Percentiles rank a stretch among this genome's conserved stretches.
These are phyloP conservation scores for Fusarium sp. DNA, from an alignment of 2,329 filamentous ascomycete species.

Conservation along the genomic window DNA sequence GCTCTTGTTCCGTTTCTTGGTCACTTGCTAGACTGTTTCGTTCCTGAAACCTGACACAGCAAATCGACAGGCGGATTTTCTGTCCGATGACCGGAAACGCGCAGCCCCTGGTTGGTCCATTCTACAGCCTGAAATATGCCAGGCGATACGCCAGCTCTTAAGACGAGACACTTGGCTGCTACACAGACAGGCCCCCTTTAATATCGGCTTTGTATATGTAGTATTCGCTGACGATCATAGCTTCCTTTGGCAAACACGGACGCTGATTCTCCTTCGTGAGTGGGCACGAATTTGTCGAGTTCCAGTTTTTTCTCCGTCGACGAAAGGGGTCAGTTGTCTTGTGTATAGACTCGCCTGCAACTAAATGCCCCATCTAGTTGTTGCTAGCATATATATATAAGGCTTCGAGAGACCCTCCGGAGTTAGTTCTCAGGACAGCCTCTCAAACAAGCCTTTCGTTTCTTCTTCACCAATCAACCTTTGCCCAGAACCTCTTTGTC, in stretches of 20 bases:
- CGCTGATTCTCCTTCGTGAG: constrained; percentile 29
- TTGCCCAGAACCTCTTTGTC: constrained; percentile 3
- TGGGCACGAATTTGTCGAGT: constrained; percentile 28
- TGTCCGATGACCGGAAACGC: constrained; percentile 24
- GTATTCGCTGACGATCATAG: constrained; percentile 15
- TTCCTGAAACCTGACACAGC: constrained; percentile 28
- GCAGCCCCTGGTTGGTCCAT: constrained; percentile 5
- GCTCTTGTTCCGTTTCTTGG: constrained; percentile 21
- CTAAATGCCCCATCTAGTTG: not conserved
- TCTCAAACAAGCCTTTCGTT: constrained; percentile 17
- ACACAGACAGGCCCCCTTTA: constrained; percentile 24
- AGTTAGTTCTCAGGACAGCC: constrained; percentile 3
- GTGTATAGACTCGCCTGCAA: constrained; percentile 11
- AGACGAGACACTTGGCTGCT: constrained; percentile 25
- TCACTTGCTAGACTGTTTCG: not conserved
- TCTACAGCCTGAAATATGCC: constrained; percentile 12
- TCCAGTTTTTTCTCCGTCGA: constrained; percentile 36
- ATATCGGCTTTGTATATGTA: constrained; percentile 17
- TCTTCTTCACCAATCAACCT: constrained; percentile 2
- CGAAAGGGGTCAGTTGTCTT: constrained; percentile 27
- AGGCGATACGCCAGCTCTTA: constrained; percentile 9
- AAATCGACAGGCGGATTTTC: constrained; percentile 30
- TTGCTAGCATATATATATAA: constrained; percentile 25
- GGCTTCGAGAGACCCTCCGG: not conserved
- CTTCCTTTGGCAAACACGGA: constrained; percentile 31